Evolutionary conservation across 2,329 filamentous ascomycete genomes (phyloP).

Genomic region (Colletotrichum limetticola): DNA sequence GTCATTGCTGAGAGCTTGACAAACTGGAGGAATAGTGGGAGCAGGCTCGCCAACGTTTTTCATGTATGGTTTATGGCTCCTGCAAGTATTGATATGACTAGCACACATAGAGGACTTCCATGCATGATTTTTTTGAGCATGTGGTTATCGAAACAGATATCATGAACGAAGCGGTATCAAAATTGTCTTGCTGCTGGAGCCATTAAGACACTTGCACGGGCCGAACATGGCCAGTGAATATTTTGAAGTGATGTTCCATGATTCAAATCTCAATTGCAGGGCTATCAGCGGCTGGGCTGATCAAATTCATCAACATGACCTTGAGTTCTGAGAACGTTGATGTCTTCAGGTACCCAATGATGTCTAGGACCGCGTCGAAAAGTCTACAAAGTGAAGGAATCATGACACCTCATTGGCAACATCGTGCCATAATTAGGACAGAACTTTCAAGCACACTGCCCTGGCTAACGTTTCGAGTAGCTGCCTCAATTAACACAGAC

Average conservation of each 20-base stretch:
- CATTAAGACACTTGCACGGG: background rate
- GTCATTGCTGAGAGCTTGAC: background rate
- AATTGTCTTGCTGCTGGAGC: no score
- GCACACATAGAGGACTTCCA: background rate
- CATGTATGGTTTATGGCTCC: background rate
- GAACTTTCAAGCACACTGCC: background rate
- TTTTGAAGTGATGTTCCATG: background rate
- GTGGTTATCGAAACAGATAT: no score
- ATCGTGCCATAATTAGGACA: background rate
- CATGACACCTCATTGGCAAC: background rate
- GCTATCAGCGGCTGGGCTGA: no score
- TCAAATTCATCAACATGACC: background rate
- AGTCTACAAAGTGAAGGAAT: background rate
- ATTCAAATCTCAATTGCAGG: background rate
- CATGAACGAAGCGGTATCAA: no score
- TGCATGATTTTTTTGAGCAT: no score
- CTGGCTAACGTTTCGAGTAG: background rate
- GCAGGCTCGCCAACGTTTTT: background rate
- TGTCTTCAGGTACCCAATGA: background rate
- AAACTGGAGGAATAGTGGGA: background rate
- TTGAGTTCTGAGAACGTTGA: background rate
- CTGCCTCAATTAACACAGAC: background rate
- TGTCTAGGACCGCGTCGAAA: background rate
- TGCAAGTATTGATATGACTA: background rate
- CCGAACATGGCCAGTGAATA: background rate